Percentiles rank a stretch among this genome's conserved stretches.
Evolutionary conservation across 2,329 filamentous ascomycete genomes (phyloP).

Genomic region (Fulvia fulva): DNA sequence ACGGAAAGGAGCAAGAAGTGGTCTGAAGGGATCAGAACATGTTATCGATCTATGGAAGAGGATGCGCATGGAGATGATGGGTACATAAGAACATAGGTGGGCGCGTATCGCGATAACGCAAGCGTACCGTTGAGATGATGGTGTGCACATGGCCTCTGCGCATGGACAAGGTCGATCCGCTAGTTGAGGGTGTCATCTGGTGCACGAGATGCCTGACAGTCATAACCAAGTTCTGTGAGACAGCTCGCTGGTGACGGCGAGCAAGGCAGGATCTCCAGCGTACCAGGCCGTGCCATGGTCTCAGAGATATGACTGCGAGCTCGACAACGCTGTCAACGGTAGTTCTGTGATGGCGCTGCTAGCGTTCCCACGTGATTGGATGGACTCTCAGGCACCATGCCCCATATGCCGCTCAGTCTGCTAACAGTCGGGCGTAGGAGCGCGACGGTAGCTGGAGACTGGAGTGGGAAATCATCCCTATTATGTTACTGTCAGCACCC

Average conservation of each 20-base stretch:
- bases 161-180: not conserved
- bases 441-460: not conserved
- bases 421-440: too few relatives aligned
- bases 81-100: not conserved
- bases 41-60: not conserved
- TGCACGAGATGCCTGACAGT: not conserved
- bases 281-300: too few relatives aligned
- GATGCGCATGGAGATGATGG: not conserved
- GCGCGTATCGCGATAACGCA: conserved; percentile 5
- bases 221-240: too few relatives aligned
- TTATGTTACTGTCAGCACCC: not conserved
- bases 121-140: conserved; percentile 1
- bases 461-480: not conserved
- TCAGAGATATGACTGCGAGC: not conserved
- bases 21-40: not conserved
- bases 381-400: too few relatives aligned
- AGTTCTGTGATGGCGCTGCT: too few relatives aligned
- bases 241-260: not conserved
- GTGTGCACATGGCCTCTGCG: not conserved
- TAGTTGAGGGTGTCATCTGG: not conserved
- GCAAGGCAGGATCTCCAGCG: too few relatives aligned
- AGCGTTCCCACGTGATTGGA: too few relatives aligned
- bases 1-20: not conserved
- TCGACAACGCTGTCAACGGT: too few relatives aligned
- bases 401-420: too few relatives aligned